Percentiles rank a stretch among this genome's conserved stretches.
These are phyloP conservation scores for Monilinia fructicola DNA, from an alignment of 2,329 filamentous ascomycete genomes.

Conservation along the genomic window DNA sequence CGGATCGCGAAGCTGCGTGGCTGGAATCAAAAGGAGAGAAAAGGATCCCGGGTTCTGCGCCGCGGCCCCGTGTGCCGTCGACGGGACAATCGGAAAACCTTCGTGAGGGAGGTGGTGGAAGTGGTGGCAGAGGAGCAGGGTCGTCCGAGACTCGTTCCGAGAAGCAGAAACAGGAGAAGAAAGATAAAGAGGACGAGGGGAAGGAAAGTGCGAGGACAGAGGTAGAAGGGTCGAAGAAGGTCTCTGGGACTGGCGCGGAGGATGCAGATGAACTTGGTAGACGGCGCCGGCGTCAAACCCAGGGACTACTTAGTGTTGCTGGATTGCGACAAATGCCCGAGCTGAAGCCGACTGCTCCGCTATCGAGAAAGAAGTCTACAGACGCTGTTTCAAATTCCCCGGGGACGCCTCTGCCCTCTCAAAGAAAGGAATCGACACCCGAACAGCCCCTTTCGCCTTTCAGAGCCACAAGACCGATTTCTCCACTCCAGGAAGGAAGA, in stretches of 20 bases:
- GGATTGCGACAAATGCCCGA: background rate
- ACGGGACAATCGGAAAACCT: background rate
- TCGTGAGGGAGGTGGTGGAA: too few relatives aligned
- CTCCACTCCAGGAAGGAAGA: background rate
- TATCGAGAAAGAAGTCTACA: too few relatives aligned
- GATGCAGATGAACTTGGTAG: background rate
- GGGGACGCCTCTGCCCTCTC: too few relatives aligned
- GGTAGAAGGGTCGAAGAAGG: too few relatives aligned
- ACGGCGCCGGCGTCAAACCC: background rate
- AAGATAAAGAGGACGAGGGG: too few relatives aligned
- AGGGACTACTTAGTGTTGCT: too few relatives aligned
- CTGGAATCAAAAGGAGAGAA: background rate
- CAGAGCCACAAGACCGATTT: background rate
- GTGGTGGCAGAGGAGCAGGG: too few relatives aligned
- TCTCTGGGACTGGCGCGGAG: too few relatives aligned
- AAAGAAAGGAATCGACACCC: background rate
- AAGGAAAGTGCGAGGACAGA: too few relatives aligned
- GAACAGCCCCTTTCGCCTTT: background rate
- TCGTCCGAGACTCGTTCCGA: too few relatives aligned
- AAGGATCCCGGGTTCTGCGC: background rate
- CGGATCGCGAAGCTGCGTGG: background rate
- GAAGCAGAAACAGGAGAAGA: too few relatives aligned
- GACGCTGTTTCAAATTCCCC: too few relatives aligned
- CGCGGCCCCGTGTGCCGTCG: background rate
- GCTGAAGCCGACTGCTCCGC: background rate